phyloP scores from a whole-genome alignment of 2,329 filamentous ascomycete genomes.

The Emydomyces testavorans region DNA sequence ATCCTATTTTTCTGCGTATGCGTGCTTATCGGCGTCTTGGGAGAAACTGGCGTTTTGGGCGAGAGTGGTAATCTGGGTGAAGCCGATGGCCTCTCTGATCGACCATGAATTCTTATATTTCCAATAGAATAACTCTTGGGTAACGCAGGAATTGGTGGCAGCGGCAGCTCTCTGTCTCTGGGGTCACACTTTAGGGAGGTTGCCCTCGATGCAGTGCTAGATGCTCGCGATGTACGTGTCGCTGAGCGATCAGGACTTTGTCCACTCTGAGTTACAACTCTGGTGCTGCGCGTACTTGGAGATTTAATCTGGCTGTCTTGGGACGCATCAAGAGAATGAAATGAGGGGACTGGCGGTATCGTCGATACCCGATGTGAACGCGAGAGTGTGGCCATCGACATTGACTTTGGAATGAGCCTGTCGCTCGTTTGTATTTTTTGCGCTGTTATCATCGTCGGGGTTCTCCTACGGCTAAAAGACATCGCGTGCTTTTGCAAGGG shows the following conservation, averaged over 20 bases:
- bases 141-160: slow-evolving; percentile 5
- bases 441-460: not conserved
- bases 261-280: not conserved
- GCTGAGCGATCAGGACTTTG: not conserved
- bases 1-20: not conserved
- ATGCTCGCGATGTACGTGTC: not conserved
- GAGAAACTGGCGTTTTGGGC: not conserved
- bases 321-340: not conserved
- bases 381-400: slow-evolving; percentile 1
- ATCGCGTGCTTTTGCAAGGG: not conserved
- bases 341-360: not conserved
- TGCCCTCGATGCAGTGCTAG: not conserved
- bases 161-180: slow-evolving; percentile 5
- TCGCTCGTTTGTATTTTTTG: not conserved
- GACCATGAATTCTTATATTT: not conserved
- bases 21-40: not conserved
- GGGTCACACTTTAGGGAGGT: not conserved
- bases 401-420: not conserved
- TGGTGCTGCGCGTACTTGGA: not conserved
- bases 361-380: not conserved
- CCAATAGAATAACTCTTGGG: slow-evolving; percentile 11
- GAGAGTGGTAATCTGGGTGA: not conserved
- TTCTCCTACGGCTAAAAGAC: not conserved
- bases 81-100: not conserved
- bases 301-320: not conserved